Conservation (phyloP, 2,329 filamentous ascomycete genomes). For the Verticillium nonalfalfae region DNA sequence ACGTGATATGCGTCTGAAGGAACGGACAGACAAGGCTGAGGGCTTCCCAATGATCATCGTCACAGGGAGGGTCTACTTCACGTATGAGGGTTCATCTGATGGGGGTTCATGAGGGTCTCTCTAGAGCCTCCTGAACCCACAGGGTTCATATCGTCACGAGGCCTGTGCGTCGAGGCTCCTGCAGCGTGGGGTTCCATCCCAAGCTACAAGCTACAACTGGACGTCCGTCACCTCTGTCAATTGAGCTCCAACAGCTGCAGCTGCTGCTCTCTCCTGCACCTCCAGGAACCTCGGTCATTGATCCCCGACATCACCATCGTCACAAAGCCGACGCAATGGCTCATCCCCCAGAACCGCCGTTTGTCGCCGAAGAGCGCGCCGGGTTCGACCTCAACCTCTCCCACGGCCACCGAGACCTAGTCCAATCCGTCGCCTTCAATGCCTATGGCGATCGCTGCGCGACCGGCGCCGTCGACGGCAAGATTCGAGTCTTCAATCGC, state of each 20-base stretch:
- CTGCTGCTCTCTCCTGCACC: too few species aligned
- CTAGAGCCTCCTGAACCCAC: not conserved
- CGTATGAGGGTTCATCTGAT: too few species aligned
- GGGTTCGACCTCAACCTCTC: constrained; percentile 57
- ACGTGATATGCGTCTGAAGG: too few species aligned
- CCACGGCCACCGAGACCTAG: constrained; percentile 72
- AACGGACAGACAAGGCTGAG: too few species aligned
- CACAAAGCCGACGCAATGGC: not conserved
- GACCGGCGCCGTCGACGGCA: constrained; percentile 86
- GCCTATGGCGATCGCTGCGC: constrained; percentile 87
- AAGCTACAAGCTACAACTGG: not conserved
- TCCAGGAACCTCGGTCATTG: not conserved
- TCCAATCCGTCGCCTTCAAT: constrained; percentile 84
- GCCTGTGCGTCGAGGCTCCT: not conserved
- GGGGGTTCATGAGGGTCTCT: not conserved
- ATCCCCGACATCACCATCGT: not conserved
- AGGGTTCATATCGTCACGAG: not conserved
- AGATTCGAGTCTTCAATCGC: constrained; percentile 84
- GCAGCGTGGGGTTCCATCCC: not conserved
- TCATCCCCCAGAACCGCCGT: constrained; percentile 15
- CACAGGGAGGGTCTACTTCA: too few species aligned
- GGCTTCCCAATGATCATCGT: too few species aligned
- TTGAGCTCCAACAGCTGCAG: not conserved
- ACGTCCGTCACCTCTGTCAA: not conserved
- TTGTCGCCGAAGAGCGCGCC: constrained; percentile 36